Percentiles rank a stretch among this genome's conserved stretches.
phyloP scores from a whole-genome alignment of 495 filamentous ascomycete species.

The Trichoderma parareesei region DNA sequence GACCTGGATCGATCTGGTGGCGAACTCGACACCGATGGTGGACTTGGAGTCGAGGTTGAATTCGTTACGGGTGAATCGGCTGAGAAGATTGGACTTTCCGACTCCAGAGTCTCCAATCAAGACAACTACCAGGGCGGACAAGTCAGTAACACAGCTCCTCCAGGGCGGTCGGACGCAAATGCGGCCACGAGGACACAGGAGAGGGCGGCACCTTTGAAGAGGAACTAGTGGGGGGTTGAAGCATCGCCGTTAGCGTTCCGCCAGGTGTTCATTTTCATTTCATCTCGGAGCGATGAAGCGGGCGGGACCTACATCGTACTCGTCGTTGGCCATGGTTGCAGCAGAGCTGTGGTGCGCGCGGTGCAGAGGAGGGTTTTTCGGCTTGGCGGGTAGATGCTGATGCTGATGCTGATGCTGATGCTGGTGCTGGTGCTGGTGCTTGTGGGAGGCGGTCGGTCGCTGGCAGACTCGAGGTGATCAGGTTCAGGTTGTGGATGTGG shows the following conservation, averaged over 20 bases:
- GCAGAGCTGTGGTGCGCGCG: conserved; percentile 13
- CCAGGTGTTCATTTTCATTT: conserved; percentile 12
- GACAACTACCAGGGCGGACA: conserved; percentile 57
- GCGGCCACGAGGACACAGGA: neutral
- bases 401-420: neutral
- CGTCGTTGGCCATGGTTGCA: conserved; percentile 89
- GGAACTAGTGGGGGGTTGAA: conserved; percentile 57
- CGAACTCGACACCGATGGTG: conserved; percentile 99
- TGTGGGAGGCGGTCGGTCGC: too few species aligned
- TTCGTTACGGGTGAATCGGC: conserved; percentile 98
- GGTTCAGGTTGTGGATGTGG: conserved; percentile 7
- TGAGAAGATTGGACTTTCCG: conserved; percentile 99
- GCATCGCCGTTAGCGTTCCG: conserved; percentile 20
- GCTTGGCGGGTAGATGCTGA: too few species aligned
- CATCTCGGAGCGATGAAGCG: conserved; percentile 6
- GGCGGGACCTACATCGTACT: conserved; percentile 84
- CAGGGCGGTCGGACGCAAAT: neutral
- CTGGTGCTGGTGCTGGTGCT: too few species aligned
- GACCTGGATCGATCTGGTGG: conserved; percentile 96
- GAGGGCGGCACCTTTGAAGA: conserved; percentile 81
- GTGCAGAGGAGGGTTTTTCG: neutral
- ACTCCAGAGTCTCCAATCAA: conserved; percentile 98
- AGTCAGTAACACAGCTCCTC: conserved; percentile 24
- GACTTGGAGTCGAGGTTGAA: conserved; percentile 99
- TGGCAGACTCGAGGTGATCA: too few species aligned